Percentiles rank a stretch among this genome's conserved stretches.
These are phyloP conservation scores for Meredithiella fracta DNA, from an alignment of 2,329 filamentous ascomycete species.

Conservation along the genomic window DNA sequence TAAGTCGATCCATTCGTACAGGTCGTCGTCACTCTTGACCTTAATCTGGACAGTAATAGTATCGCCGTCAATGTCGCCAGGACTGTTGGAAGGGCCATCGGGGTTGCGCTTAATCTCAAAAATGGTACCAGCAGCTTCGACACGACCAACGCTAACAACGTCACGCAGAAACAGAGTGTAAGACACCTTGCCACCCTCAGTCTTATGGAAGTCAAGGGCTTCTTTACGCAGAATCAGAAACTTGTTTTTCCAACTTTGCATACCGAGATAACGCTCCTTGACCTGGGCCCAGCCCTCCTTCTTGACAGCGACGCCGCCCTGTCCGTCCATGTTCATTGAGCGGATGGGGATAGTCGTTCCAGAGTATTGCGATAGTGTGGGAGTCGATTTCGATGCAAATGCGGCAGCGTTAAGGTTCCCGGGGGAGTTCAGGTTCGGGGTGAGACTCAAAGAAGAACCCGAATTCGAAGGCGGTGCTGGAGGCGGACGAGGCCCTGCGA, in stretches of 20 bases:
- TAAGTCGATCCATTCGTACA: slow-evolving; percentile 98
- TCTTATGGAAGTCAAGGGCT: slow-evolving; percentile 87
- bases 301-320: slow-evolving; percentile 54
- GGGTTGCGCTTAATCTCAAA: slow-evolving; percentile 78
- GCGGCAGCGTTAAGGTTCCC: slow-evolving; percentile 62
- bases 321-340: slow-evolving; percentile 42
- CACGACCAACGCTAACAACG: slow-evolving; percentile 76
- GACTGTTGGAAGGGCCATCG: slow-evolving; percentile 50
- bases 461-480: slow-evolving; percentile 75
- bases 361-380: slow-evolving; percentile 45
- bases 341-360: slow-evolving; percentile 57
- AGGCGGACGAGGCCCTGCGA: no score
- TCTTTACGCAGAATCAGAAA: slow-evolving; percentile 86
- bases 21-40: slow-evolving; percentile 87
- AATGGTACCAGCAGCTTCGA: slow-evolving; percentile 78
- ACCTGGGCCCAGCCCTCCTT: slow-evolving; percentile 72
- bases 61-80: slow-evolving; percentile 63
- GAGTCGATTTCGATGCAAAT: slow-evolving; percentile 48
- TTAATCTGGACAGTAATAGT: slow-evolving; percentile 78
- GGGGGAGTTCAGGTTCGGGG: slow-evolving; percentile 56
- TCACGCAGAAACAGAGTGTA: slow-evolving; percentile 73
- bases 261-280: slow-evolving; percentile 79
- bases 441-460: slow-evolving; percentile 76
- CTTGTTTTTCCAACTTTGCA: slow-evolving; percentile 78
- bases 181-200: slow-evolving; percentile 72